These are phyloP conservation scores for Leccinellum luteum DNA, from an alignment of 768 basidiomycete genomes.

Conservation along the genomic window DNA sequence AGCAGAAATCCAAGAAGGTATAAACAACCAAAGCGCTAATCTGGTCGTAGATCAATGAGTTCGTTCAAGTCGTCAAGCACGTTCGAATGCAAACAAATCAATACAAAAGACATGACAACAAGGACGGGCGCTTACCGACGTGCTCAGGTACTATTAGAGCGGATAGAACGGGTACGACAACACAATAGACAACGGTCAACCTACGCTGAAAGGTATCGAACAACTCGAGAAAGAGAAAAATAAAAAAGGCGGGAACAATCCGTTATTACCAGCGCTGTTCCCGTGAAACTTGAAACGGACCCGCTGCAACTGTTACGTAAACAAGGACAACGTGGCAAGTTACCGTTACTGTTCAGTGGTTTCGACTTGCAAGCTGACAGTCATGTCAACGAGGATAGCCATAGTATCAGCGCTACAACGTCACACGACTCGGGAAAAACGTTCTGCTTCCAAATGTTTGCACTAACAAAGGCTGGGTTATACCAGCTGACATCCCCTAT, in stretches of 20 bases:
- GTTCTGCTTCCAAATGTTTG: neutral
- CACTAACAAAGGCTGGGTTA: neutral
- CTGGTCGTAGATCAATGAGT: constrained; percentile 15
- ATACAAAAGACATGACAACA: constrained; percentile 27
- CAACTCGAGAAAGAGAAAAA: neutral
- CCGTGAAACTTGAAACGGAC: neutral
- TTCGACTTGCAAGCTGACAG: neutral
- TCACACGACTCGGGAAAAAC: neutral
- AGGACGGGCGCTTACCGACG: constrained; percentile 20
- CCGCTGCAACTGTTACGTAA: constrained; percentile 4
- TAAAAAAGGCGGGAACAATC: neutral
- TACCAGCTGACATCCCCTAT: neutral
- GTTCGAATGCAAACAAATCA: constrained; percentile 32
- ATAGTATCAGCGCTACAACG: neutral
- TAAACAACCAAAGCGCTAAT: constrained; percentile 16
- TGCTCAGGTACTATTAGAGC: neutral
- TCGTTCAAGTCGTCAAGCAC: constrained; percentile 26
- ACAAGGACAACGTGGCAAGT: neutral
- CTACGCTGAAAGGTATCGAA: neutral
- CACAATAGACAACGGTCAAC: neutral
- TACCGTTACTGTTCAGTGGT: neutral
- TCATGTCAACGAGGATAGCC: neutral
- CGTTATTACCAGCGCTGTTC: too few species aligned
- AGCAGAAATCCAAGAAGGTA: constrained; percentile 16
- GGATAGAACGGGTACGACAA: neutral